Percentiles rank a stretch among this genome's conserved stretches.
Conservation (phyloP, 2,329 filamentous ascomycete species). For the Cercospora sesami region DNA sequence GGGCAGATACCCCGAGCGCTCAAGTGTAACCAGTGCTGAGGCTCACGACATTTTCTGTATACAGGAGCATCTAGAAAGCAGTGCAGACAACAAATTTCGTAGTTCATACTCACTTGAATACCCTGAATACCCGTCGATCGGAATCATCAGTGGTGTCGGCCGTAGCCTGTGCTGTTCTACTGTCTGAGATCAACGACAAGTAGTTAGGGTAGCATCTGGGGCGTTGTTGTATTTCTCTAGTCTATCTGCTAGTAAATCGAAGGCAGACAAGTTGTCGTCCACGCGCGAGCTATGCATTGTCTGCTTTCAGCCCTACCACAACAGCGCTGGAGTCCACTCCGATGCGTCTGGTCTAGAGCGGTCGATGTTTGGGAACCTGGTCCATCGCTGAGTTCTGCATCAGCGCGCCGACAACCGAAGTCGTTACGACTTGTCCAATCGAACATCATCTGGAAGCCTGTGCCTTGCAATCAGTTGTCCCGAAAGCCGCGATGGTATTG, state of each 20-base stretch:
- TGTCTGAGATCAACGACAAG: neutral
- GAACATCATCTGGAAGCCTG: neutral
- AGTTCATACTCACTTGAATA: neutral
- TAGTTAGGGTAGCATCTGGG: neutral
- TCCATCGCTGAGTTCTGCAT: neutral
- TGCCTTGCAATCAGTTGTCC: neutral
- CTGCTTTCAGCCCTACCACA: neutral
- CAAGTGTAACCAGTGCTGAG: neutral
- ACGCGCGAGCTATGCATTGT: neutral
- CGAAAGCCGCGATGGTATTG: neutral
- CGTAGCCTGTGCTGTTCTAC: neutral
- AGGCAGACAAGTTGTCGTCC: neutral
- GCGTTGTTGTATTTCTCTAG: neutral
- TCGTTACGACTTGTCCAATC: neutral
- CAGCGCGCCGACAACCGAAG: neutral
- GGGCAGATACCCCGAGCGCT: neutral
- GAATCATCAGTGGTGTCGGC: neutral
- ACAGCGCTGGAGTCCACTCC: neutral
- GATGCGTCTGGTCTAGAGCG: neutral
- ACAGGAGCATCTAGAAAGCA: neutral
- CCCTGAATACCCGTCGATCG: too few species aligned
- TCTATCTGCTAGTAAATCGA: neutral
- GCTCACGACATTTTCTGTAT: neutral
- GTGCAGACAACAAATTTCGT: neutral
- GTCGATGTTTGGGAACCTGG: neutral